phyloP scores from a whole-genome alignment of 2,329 filamentous ascomycete genomes.

The Metarhizium brunneum region DNA sequence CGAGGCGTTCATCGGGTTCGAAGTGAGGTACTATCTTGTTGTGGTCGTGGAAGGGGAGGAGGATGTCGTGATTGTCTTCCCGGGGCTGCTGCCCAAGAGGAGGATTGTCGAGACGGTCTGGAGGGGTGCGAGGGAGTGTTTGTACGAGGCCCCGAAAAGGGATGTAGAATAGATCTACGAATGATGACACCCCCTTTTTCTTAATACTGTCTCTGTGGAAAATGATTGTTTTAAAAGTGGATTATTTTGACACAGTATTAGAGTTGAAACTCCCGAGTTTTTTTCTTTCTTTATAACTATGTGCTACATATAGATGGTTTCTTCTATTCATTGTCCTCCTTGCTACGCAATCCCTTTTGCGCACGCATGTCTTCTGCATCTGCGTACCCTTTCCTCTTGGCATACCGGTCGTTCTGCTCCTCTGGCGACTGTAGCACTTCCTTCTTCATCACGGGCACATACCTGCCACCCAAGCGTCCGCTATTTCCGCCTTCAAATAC shows the following conservation, averaged over 20 bases:
- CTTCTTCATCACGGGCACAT: conserved; percentile 45
- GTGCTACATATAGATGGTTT: conserved; percentile 11
- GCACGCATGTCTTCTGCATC: conserved; percentile 38
- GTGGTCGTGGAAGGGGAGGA: conserved; percentile 86
- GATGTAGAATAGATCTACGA: conserved; percentile 11
- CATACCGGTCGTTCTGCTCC: conserved; percentile 52
- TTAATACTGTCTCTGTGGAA: too few species aligned
- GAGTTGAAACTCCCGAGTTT: neutral
- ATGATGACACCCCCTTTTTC: too few species aligned
- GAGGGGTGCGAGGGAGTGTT: conserved; percentile 72
- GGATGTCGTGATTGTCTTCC: conserved; percentile 91
- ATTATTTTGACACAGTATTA: too few species aligned
- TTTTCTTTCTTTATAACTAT: conserved; percentile 2
- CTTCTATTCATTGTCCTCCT: conserved; percentile 15
- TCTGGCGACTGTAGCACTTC: conserved; percentile 37
- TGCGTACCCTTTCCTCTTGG: conserved; percentile 49
- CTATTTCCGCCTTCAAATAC: conserved; percentile 48
- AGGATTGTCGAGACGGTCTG: conserved; percentile 79
- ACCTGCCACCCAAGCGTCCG: conserved; percentile 41
- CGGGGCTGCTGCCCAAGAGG: conserved; percentile 63
- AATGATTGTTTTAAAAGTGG: too few species aligned
- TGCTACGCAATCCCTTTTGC: conserved; percentile 22
- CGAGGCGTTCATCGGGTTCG: conserved; percentile 88
- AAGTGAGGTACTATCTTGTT: conserved; percentile 80
- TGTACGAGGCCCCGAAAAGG: conserved; percentile 50